Evolutionary conservation across 2,329 filamentous ascomycete genomes (phyloP).

Genomic region (Fusarium lateritium): DNA sequence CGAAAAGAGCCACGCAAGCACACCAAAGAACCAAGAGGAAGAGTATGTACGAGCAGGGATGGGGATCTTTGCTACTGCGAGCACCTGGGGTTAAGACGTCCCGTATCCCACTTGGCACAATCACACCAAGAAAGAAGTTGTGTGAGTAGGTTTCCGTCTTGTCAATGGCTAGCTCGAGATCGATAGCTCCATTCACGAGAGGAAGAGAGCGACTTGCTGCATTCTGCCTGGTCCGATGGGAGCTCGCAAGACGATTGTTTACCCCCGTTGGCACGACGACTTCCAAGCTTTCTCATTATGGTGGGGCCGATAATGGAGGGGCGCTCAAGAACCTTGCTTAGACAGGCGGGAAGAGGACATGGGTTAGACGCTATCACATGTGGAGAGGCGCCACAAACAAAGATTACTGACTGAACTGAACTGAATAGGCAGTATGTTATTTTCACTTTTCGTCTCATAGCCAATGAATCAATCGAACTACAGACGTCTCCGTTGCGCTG

Average conservation of each 20-base stretch:
- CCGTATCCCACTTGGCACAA: conserved; percentile 15
- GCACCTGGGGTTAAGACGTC: conserved; percentile 4
- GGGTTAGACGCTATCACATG: conserved; percentile 36
- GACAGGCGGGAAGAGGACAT: conserved; percentile 24
- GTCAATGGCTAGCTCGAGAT: conserved; percentile 18
- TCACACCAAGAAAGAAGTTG: conserved; percentile 28
- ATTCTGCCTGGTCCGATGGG: conserved; percentile 27
- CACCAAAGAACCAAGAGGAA: conserved; percentile 16
- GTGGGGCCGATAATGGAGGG: conserved; percentile 33
- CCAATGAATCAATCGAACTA: conserved; percentile 4
- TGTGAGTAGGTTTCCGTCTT: conserved; percentile 22
- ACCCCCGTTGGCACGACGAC: conserved; percentile 31
- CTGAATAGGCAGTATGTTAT: conserved; percentile 19
- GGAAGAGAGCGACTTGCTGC: conserved; percentile 26
- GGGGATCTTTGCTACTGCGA: conserved; percentile 5
- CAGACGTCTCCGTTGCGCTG: neutral
- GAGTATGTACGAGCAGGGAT: conserved; percentile 33
- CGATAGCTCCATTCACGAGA: conserved; percentile 28
- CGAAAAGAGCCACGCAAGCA: conserved; percentile 14
- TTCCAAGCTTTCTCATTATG: neutral
- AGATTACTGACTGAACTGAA: neutral
- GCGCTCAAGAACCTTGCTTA: conserved; percentile 16
- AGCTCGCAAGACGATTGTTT: conserved; percentile 29
- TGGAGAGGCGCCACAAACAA: conserved; percentile 19
- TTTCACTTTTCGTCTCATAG: neutral